These are phyloP conservation scores for Ascochyta viciae-villosae DNA, from an alignment of 2,329 filamentous ascomycete species.

Conservation along the genomic window DNA sequence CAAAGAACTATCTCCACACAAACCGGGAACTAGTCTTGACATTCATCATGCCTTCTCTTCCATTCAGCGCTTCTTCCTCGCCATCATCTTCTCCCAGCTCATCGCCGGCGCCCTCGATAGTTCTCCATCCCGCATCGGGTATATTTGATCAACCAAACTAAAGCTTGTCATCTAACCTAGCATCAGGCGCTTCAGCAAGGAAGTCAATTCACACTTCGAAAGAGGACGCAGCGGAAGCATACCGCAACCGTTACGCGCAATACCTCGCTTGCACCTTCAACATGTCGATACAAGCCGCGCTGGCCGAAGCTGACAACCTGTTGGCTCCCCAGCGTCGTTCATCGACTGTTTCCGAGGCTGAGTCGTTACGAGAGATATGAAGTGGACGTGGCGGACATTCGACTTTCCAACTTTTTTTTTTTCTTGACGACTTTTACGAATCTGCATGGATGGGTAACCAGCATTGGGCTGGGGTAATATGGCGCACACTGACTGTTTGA, in stretches of 20 bases:
- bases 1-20: slow-evolving; percentile 42
- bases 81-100: slow-evolving; percentile 44
- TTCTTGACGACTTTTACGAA: slow-evolving; percentile 22
- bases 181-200: slow-evolving; percentile 42
- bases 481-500: slow-evolving; percentile 24
- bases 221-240: slow-evolving; percentile 41
- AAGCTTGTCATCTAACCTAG: slow-evolving; percentile 46
- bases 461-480: slow-evolving; percentile 31
- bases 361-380: slow-evolving; percentile 42
- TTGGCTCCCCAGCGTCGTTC: slow-evolving; percentile 42
- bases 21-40: slow-evolving; percentile 32
- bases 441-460: slow-evolving; percentile 28
- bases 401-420: slow-evolving; percentile 23
- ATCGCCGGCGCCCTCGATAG: slow-evolving; percentile 47
- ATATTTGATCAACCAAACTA: slow-evolving; percentile 49
- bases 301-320: slow-evolving; percentile 47
- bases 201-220: slow-evolving; percentile 44
- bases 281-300: slow-evolving; percentile 48
- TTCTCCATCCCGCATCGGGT: slow-evolving; percentile 50
- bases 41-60: slow-evolving; percentile 48
- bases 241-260: slow-evolving; percentile 48
- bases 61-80: slow-evolving; percentile 46
- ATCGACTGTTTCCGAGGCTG: slow-evolving; percentile 46
- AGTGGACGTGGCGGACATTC: slow-evolving; percentile 16
- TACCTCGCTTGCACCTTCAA: slow-evolving; percentile 51